These are phyloP conservation scores for Chaetomium strumarium DNA, from an alignment of 2,329 filamentous ascomycete genomes.

Conservation along the genomic window DNA sequence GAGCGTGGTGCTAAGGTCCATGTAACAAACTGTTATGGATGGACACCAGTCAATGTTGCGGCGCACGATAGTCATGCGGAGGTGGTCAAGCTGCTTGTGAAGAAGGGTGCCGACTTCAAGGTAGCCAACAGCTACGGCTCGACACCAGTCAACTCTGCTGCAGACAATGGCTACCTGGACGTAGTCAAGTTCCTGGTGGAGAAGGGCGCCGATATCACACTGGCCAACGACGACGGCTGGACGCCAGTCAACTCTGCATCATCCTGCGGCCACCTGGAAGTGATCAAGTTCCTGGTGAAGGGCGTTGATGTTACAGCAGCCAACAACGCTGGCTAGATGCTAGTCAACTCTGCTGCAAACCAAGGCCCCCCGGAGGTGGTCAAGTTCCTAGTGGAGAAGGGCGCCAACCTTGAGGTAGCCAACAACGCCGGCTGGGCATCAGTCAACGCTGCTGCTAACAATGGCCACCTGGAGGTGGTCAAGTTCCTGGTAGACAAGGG, in stretches of 20 bases:
- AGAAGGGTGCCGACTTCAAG: neutral
- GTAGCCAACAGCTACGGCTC: neutral
- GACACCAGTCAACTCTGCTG: neutral
- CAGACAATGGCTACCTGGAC: neutral
- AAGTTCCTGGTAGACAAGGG: neutral
- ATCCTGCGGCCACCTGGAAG: neutral
- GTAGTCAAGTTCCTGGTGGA: neutral
- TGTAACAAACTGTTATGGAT: too few relatives aligned
- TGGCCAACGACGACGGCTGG: neutral
- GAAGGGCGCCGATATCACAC: neutral
- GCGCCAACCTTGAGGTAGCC: neutral
- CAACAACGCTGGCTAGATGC: neutral
- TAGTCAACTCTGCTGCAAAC: neutral
- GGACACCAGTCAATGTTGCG: neutral
- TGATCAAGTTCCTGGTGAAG: neutral
- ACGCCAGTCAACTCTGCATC: neutral
- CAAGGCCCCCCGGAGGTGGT: neutral
- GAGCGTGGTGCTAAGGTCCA: too few relatives aligned
- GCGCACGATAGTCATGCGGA: neutral
- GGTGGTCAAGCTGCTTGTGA: neutral
- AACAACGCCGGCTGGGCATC: neutral
- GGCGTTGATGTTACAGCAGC: neutral
- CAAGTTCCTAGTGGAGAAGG: neutral
- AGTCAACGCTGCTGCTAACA: neutral
- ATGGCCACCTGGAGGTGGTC: neutral